Evolutionary conservation across 2,329 filamentous ascomycete species (phyloP).

Genomic region (Hypomyces rosellus): DNA sequence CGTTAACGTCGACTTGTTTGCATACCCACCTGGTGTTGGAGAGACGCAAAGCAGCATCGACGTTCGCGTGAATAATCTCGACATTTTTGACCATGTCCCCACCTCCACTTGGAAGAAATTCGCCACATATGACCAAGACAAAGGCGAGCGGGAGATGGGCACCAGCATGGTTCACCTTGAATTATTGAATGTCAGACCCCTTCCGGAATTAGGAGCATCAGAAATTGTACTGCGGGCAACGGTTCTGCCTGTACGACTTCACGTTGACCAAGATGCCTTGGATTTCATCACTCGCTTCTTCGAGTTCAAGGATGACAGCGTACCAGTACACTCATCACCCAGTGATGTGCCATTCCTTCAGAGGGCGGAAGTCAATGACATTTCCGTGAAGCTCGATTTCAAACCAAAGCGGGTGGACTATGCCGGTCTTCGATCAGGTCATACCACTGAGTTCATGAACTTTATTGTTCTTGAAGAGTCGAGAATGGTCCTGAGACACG

Average conservation of each 20-base stretch:
- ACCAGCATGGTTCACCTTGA: slow-evolving; percentile 88
- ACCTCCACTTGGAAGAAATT: slow-evolving; percentile 99
- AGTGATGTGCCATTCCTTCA: slow-evolving; percentile 83
- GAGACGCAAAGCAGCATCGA: slow-evolving; percentile 87
- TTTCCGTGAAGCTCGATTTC: slow-evolving; percentile 83
- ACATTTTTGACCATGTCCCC: slow-evolving; percentile 89
- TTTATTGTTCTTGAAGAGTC: slow-evolving; percentile 88
- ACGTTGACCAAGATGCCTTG: slow-evolving; percentile 94
- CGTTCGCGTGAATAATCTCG: slow-evolving; percentile 72
- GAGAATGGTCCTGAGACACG: slow-evolving; percentile 77
- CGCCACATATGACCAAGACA: slow-evolving; percentile 84
- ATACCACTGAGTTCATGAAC: slow-evolving; percentile 98
- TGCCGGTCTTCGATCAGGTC: slow-evolving; percentile 81
- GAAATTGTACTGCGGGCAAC: slow-evolving; percentile 79
- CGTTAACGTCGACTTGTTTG: slow-evolving; percentile 72
- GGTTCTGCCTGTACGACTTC: slow-evolving; percentile 77
- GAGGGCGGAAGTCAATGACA: slow-evolving; percentile 75
- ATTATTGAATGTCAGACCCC: slow-evolving; percentile 78
- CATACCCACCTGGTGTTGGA: slow-evolving; percentile 67
- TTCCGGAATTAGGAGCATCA: slow-evolving; percentile 76
- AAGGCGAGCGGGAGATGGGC: slow-evolving; percentile 77
- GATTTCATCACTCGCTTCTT: slow-evolving; percentile 98
- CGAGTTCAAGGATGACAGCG: slow-evolving; percentile 82
- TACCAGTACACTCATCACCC: slow-evolving; percentile 48
- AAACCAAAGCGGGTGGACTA: slow-evolving; percentile 99